phyloP scores from a whole-genome alignment of 2,329 filamentous ascomycete species.

The Exophiala oligosperma region DNA sequence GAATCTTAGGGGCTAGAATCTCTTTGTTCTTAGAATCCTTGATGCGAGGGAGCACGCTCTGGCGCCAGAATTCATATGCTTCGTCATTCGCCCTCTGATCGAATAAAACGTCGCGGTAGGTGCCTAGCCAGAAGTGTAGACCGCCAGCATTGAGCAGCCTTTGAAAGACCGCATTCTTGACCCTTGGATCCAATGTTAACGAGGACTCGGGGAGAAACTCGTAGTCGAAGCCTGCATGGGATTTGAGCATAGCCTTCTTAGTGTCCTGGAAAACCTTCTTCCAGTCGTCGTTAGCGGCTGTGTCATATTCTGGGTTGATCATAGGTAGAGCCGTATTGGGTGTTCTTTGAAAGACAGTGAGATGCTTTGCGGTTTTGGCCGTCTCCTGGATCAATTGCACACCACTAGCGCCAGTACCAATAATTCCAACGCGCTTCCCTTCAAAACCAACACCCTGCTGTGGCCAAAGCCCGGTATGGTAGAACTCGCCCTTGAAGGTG shows the following conservation, averaged over 20 bases:
- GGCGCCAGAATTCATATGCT: slow-evolving; percentile 56
- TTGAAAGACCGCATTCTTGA: too few species aligned
- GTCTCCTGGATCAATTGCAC: slow-evolving; percentile 43
- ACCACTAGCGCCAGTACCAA: slow-evolving; percentile 48
- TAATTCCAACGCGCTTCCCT: slow-evolving; percentile 43
- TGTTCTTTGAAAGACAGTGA: slow-evolving; percentile 48
- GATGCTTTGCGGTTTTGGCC: slow-evolving; percentile 36
- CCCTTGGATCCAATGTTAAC: too few species aligned
- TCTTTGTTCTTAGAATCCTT: slow-evolving; percentile 51
- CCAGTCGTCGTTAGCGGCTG: not conserved
- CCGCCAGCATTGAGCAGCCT: slow-evolving; percentile 51
- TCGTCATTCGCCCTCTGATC: slow-evolving; percentile 51
- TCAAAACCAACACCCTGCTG: slow-evolving; percentile 15
- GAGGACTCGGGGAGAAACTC: slow-evolving; percentile 52
- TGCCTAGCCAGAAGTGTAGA: slow-evolving; percentile 53
- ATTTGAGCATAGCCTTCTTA: not conserved
- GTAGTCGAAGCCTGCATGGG: slow-evolving; percentile 40
- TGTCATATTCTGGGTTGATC: slow-evolving; percentile 3
- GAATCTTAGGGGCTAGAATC: slow-evolving; percentile 53
- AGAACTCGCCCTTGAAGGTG: slow-evolving; percentile 28
- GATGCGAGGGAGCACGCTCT: slow-evolving; percentile 53
- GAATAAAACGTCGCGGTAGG: slow-evolving; percentile 46
- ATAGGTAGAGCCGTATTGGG: slow-evolving; percentile 32
- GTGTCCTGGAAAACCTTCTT: too few species aligned
- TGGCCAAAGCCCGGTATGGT: slow-evolving; percentile 33